These are phyloP conservation scores for Ulota crispa DNA, from an alignment of 225 moss, liverwort and hornwort genomes.

Conservation along the genomic window DNA sequence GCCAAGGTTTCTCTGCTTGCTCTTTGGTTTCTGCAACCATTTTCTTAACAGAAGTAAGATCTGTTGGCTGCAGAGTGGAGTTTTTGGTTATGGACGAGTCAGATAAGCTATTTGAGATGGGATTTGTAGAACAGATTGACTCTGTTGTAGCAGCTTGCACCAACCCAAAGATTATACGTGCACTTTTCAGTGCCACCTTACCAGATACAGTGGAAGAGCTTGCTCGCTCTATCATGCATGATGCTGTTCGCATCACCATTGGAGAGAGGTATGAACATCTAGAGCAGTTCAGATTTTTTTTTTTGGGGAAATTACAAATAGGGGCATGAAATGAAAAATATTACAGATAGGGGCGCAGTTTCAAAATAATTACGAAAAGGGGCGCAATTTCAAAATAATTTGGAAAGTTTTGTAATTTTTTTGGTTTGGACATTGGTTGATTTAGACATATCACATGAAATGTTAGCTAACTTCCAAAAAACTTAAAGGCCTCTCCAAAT, in stretches of 20 bases:
- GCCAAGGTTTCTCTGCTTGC: background rate
- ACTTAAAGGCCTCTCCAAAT: no score
- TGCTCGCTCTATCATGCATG: slow-evolving; percentile 84
- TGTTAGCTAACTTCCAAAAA: no score
- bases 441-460: no score
- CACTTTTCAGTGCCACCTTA: slow-evolving; percentile 90
- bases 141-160: slow-evolving; percentile 75
- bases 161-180: slow-evolving; percentile 57
- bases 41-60: background rate
- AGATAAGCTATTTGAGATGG: slow-evolving; percentile 97
- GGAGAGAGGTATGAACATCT: slow-evolving; percentile 69
- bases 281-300: background rate
- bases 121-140: slow-evolving; percentile 90
- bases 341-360: no score
- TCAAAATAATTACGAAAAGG: no score
- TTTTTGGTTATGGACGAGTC: slow-evolving; percentile 87
- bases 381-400: no score
- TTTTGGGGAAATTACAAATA: no score
- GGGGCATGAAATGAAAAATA: no score
- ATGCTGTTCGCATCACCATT: slow-evolving; percentile 75
- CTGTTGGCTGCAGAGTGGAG: slow-evolving; percentile 65
- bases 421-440: no score
- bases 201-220: slow-evolving; percentile 96
- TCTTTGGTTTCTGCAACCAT: background rate
- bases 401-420: no score